Evolutionary conservation across 2,329 filamentous ascomycete genomes (phyloP), one percentile per base, ranked within the genome.

Genomic region (Colletotrichum plurivorum): DNA sequence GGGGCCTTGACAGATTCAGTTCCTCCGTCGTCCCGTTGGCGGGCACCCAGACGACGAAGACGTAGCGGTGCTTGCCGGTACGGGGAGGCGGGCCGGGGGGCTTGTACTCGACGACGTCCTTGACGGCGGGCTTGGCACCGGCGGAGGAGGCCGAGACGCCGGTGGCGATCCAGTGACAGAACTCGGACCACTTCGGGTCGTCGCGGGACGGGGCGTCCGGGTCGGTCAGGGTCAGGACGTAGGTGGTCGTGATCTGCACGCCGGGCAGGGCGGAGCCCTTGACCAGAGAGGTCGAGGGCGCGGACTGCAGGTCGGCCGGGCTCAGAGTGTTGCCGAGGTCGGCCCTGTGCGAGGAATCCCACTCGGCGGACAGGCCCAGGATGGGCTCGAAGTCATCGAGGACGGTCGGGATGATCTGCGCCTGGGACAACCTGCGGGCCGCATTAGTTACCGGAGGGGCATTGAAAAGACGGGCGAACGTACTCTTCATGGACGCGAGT

Each of bases 111-210:
- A 84, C 74, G 16, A 84, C 69, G n/a, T 81, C 78, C 18, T 77
- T 67, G 7, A 82, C 71, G 6, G 69, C 70, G 18, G 75, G 49
- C 9, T 72, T 60, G n/a, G 75, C 46, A 2, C 69, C 63, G 7
- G 41, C 45, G 10, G 72, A 73, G 4, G 72, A 70, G 1, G 74
- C 67, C 1, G 74, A 73, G 8, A 63, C 43, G 22, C 77, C 77
- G 0, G 79, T 79, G 4, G 80, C 78, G 54, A 84, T 80, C 81
- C 82, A 84, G 73, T 84, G 83, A 70, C 82, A 85, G 73, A 83
- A 78, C 75, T 85, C 83, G 7, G 81, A 79, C 81, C 81, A 84
- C 64, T 81, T 78, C 3, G 82, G 82, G 63, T 84, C 73, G 48
- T 81, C 75, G 4, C 81, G 78, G 0, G 81, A 82, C 0, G 81